These are phyloP conservation scores for Diaporthe destruens DNA, from an alignment of 2,329 filamentous ascomycete species.

Conservation along the genomic window DNA sequence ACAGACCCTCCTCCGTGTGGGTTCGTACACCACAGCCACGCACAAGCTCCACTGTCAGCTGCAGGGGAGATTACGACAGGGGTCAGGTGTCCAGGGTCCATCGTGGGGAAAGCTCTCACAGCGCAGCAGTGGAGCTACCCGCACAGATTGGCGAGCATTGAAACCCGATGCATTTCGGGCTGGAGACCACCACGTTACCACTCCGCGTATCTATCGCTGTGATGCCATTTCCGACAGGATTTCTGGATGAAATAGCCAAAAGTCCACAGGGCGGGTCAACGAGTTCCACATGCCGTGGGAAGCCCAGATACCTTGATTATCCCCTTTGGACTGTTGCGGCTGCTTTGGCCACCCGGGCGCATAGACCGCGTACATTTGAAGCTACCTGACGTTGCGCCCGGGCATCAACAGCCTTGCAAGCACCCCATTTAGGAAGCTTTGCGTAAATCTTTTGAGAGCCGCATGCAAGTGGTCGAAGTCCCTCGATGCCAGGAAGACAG, in stretches of 20 bases:
- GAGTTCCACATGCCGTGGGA: not conserved
- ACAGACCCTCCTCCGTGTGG: constrained; percentile 34
- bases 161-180: constrained; percentile 40
- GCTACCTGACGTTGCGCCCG: not conserved
- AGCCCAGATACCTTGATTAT: constrained; percentile 5
- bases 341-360: not conserved
- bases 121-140: constrained; percentile 34
- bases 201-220: not conserved
- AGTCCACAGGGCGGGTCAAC: constrained; percentile 1
- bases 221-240: constrained; percentile 7
- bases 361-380: not conserved
- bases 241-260: not conserved
- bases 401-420: constrained; percentile 30
- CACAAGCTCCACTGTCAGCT: constrained; percentile 34
- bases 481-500: constrained; percentile 12
- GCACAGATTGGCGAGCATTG: constrained; percentile 38
- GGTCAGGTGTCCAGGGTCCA: constrained; percentile 34
- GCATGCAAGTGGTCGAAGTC: not conserved
- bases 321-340: not conserved
- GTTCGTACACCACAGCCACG: constrained; percentile 6
- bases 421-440: constrained; percentile 1
- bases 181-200: constrained; percentile 12
- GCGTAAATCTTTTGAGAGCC: not conserved
- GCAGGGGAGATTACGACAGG: constrained; percentile 33
- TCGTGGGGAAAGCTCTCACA: constrained; percentile 38